Conservation (phyloP, 768 basidiomycete genomes). For the Suillus cothurnatus region DNA sequence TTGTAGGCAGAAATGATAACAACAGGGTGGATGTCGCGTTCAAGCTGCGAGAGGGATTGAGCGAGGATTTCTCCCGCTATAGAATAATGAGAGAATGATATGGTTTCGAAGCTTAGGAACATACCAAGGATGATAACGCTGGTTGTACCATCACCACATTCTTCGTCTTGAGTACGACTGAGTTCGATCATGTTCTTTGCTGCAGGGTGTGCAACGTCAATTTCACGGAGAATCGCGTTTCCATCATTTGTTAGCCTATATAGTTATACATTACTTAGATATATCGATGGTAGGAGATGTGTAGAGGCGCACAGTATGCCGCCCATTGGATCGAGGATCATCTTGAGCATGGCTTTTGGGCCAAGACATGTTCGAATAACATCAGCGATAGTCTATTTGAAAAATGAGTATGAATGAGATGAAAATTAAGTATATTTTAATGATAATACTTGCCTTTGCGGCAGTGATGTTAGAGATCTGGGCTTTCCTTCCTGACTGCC, state of each 20-base stretch:
- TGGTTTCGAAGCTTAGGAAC: constrained; percentile 16
- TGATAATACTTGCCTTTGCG: constrained; percentile 68
- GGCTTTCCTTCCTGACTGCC: constrained; percentile 93
- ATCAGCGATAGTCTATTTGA: constrained; percentile 87
- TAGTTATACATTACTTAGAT: neutral
- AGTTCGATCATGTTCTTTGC: constrained; percentile 99
- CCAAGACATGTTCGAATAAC: constrained; percentile 97
- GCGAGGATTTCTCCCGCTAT: constrained; percentile 96
- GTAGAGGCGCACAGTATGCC: constrained; percentile 79
- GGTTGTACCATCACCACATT: constrained; percentile 98
- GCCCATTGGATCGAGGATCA: constrained; percentile 99
- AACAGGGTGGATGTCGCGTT: constrained; percentile 97
- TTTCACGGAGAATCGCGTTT: constrained; percentile 98
- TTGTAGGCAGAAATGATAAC: constrained; percentile 99
- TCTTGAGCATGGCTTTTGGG: constrained; percentile 98
- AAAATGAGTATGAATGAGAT: constrained; percentile 9
- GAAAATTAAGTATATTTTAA: neutral
- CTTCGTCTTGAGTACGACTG: constrained; percentile 96
- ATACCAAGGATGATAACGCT: constrained; percentile 96
- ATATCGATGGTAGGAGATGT: neutral
- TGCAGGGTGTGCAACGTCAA: constrained; percentile 98
- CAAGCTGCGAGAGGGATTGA: constrained; percentile 88
- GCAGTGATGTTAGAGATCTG: constrained; percentile 97
- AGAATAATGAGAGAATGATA: neutral
- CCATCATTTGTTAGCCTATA: constrained; percentile 95